Evolutionary conservation across 352 stramenopile genomes (phyloP).

Genomic region (Pythium plurisporium): DNA sequence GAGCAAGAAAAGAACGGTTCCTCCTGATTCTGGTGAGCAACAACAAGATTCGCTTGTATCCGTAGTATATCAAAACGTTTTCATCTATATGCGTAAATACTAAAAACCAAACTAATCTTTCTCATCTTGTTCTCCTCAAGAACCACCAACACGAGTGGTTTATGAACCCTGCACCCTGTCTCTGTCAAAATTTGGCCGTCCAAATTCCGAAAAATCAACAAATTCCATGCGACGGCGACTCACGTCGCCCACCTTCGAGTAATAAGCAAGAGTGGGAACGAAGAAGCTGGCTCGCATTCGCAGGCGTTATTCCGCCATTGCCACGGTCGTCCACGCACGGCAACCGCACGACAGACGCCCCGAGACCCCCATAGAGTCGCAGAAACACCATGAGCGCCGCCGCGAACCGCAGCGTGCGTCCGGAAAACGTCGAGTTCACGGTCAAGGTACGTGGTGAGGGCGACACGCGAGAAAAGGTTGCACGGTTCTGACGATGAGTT

Average conservation of each 20-base stretch:
- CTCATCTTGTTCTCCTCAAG: background rate
- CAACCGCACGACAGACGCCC: background rate
- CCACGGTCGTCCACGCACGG: background rate
- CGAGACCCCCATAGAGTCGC: background rate
- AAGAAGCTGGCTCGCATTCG: constrained; percentile 4
- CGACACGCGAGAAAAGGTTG: background rate
- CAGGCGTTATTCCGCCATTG: constrained; percentile 3
- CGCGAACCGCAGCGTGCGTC: constrained; percentile 79
- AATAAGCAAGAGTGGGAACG: background rate
- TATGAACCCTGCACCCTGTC: background rate
- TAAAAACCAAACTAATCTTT: background rate
- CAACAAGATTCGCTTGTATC: background rate
- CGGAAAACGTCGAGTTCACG: constrained; percentile 96
- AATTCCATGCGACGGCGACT: background rate
- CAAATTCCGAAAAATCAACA: background rate
- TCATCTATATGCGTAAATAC: background rate
- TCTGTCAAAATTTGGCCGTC: background rate
- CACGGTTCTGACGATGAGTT: background rate
- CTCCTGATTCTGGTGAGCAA: background rate
- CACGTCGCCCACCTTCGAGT: too few relatives aligned
- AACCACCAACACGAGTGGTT: background rate
- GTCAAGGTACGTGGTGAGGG: constrained; percentile 71
- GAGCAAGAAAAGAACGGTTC: constrained; percentile 18
- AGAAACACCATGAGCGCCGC: constrained; percentile 1
- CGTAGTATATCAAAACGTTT: background rate